phyloP scores from a whole-genome alignment of 2,329 filamentous ascomycete genomes.

The Juglanconis sp. region DNA sequence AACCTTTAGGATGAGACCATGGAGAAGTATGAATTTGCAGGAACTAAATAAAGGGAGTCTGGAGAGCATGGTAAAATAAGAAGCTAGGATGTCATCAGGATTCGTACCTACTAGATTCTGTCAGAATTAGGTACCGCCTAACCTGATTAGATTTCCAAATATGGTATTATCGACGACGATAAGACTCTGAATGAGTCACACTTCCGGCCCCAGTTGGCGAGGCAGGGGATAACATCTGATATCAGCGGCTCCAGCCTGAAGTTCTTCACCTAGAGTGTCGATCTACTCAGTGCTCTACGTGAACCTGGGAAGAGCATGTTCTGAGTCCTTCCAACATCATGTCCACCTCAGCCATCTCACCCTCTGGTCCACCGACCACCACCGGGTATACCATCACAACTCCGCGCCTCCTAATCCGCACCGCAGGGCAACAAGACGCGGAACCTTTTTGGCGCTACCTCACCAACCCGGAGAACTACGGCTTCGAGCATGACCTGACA shows the following conservation, averaged over 20 bases:
- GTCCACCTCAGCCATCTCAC: neutral
- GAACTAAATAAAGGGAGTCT: neutral
- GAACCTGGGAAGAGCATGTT: too few species aligned
- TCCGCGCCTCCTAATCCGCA: constrained; percentile 39
- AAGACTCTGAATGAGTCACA: too few species aligned
- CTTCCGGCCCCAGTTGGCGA: too few species aligned
- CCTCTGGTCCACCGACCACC: neutral
- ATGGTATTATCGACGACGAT: too few species aligned
- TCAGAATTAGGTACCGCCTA: too few species aligned
- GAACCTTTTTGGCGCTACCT: constrained; percentile 13
- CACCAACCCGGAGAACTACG: constrained; percentile 19
- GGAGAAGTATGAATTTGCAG: constrained; percentile 9
- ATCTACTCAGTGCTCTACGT: too few species aligned
- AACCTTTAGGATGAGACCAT: constrained; percentile 14
- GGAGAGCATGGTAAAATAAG: neutral
- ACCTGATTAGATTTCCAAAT: too few species aligned
- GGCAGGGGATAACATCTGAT: too few species aligned
- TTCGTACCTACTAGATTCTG: too few species aligned
- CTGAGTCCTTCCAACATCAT: neutral
- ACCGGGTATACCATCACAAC: constrained; percentile 31
- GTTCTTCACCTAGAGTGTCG: too few species aligned
- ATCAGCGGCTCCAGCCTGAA: too few species aligned
- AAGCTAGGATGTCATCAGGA: neutral
- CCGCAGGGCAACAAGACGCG: constrained; percentile 23
- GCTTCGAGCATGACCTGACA: constrained; percentile 10